These are phyloP conservation scores for Beauveria sp. DNA, from an alignment of 2,329 filamentous ascomycete species.

Conservation along the genomic window DNA sequence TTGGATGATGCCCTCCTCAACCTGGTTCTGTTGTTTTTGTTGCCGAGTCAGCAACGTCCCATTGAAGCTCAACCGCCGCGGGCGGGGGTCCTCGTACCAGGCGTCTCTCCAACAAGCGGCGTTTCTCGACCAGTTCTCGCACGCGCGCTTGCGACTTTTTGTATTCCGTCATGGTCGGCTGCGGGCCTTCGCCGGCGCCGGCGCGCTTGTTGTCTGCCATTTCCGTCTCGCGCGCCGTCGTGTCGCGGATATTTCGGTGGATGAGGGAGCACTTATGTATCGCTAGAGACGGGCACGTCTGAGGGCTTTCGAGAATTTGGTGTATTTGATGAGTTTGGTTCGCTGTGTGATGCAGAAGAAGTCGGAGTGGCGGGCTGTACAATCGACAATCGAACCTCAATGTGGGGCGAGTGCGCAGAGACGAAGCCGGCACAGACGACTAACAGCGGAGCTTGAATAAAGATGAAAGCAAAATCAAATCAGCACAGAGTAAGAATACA, in stretches of 20 bases:
- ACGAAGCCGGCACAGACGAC: too few relatives aligned
- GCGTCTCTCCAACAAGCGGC: slow-evolving; percentile 29
- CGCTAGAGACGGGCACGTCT: too few relatives aligned
- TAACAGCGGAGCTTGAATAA: not conserved
- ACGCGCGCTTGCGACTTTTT: slow-evolving; percentile 42
- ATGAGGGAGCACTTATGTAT: not conserved
- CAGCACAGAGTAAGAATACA: not conserved
- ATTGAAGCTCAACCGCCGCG: not conserved
- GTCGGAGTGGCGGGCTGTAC: not conserved
- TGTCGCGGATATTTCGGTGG: not conserved
- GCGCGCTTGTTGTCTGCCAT: slow-evolving; percentile 29
- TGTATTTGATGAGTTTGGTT: not conserved
- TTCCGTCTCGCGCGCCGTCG: not conserved
- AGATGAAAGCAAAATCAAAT: not conserved
- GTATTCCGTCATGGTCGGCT: slow-evolving; percentile 37
- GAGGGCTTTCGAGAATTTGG: not conserved
- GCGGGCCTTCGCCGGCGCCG: slow-evolving; percentile 17
- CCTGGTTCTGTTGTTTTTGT: slow-evolving; percentile 22
- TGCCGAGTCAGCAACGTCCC: slow-evolving; percentile 13
- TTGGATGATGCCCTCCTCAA: slow-evolving; percentile 75
- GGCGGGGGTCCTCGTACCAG: slow-evolving; percentile 23
- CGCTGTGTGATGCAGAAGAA: not conserved
- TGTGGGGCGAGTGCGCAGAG: not conserved
- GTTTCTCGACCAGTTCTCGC: slow-evolving; percentile 39
- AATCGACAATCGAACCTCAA: not conserved